Base-by-base conservation (phyloP, 1,139 yeast genomes). In the Yamadazyma atlantica region DNA sequence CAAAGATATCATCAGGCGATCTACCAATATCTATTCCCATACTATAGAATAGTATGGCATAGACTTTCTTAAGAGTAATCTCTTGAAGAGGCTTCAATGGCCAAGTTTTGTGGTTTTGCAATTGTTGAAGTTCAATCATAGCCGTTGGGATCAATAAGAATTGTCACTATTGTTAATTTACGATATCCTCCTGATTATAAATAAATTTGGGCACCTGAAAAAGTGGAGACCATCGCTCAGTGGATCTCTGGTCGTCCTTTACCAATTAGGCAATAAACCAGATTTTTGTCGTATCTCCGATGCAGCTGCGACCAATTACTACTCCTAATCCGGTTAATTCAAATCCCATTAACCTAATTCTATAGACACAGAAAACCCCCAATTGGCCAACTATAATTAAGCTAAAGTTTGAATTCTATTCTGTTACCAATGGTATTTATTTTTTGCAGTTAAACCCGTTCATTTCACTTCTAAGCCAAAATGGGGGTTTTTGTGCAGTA, bases 21-120 rank as follows among this genome's bases (percentile, higher is more conserved):
- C 75, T 57, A 25, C 61, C 62, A 9, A 81, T 70, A 2, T 74
- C 72, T 38, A 79, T 69, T 3, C 88, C 92, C 66, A 80, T 73
- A 39, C 70, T 77, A 41, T 74, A 75, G 44, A 86, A 62, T 33
- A 83, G 53, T 44, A 79, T 75, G 29, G 85, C 80, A 92, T 94
- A 85, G 35, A 81, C 71, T 54, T 85, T 89, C 60, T 87, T 87
- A 49, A 88, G 69, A 29, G 70, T 69, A 39, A 73, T 64, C 51
- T 85, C 94, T 5, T 37, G 37, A 17, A 38, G 42, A n/a, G 40
- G 85, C 83, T 17, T 78, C 24, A 46, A 28, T 2, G 43, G 43
- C 45, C 45, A 42, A 5, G 24, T 11, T 15, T 29, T 18, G n/a
- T 29, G 16, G 11, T 29, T 10, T 9, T 18, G 5, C 10, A 29